Conservation (phyloP, 768 basidiomycete species). For the Suillus plorans region DNA sequence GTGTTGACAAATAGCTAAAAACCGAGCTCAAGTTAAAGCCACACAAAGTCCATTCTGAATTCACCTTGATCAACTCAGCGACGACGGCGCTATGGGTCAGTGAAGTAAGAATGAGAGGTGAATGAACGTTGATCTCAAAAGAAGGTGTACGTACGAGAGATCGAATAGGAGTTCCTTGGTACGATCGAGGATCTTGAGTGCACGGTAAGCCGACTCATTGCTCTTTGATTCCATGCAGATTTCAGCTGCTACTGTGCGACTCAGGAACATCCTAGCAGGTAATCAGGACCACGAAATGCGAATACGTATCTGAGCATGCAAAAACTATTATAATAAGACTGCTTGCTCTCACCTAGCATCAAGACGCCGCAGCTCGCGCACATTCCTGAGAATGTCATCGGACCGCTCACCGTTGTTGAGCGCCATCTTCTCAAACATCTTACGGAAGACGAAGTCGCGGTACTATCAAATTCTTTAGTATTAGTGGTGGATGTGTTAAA, state of each 20-base stretch:
- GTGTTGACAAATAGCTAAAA: constrained; percentile 66
- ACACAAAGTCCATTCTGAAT: constrained; percentile 1
- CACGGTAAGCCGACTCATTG: constrained; percentile 68
- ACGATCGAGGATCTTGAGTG: constrained; percentile 66
- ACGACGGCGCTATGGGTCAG: constrained; percentile 40
- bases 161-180: constrained; percentile 67
- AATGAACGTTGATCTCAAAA: neutral
- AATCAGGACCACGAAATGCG: constrained; percentile 1
- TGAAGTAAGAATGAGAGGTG: neutral
- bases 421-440: constrained; percentile 69
- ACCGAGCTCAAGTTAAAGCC: constrained; percentile 11
- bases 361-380: constrained; percentile 68
- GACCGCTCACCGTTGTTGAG: constrained; percentile 50
- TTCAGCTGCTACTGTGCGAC: constrained; percentile 80
- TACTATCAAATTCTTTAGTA: constrained; percentile 44
- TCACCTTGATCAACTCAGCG: constrained; percentile 67
- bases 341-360: constrained; percentile 55
- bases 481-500: constrained; percentile 1
- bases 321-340: neutral
- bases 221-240: constrained; percentile 78
- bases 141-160: constrained; percentile 48
- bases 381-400: constrained; percentile 67
- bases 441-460: constrained; percentile 83
- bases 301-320: constrained; percentile 9
- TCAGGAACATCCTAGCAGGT: constrained; percentile 68